A percentile compares a stretch with the other conserved stretches of the same genome.
phyloP scores from a whole-genome alignment of 257 asterid genomes.

The Solanum dulcamara region DNA sequence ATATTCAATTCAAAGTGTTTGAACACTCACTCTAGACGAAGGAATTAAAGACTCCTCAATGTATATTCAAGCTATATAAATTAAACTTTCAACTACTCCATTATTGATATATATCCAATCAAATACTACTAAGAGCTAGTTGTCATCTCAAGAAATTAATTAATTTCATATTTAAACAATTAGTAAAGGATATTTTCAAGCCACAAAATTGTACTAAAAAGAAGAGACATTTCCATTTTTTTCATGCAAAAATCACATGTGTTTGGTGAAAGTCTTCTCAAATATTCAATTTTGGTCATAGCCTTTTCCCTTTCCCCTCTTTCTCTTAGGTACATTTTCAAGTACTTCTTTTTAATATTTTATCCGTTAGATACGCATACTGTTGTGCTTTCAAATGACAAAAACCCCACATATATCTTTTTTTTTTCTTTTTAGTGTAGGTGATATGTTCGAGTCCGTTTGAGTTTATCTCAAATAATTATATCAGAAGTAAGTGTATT shows the following conservation, averaged over 20 bases:
- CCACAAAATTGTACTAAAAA: background rate
- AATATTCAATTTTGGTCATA: background rate
- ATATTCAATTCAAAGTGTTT: background rate
- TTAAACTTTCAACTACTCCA: background rate
- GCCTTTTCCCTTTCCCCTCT: background rate
- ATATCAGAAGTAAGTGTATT: background rate
- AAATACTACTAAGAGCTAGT: background rate
- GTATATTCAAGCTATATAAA: background rate
- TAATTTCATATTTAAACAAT: background rate
- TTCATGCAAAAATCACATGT: background rate
- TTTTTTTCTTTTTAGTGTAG: background rate
- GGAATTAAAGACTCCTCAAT: background rate
- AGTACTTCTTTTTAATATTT: background rate
- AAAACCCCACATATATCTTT: background rate
- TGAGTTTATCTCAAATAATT: background rate
- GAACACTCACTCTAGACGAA: background rate
- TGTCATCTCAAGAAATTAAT: background rate
- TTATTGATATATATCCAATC: background rate
- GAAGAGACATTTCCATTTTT: background rate
- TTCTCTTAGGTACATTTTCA: background rate
- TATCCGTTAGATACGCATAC: background rate
- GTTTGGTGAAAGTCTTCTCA: background rate
- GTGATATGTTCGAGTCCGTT: fast-evolving
- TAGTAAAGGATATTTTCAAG: background rate
- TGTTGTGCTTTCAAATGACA: background rate